Percentiles rank a stretch among this genome's conserved stretches.
These are phyloP conservation scores for Kandelia obovata DNA, from an alignment of 345 rosid genomes.

Conservation along the genomic window DNA sequence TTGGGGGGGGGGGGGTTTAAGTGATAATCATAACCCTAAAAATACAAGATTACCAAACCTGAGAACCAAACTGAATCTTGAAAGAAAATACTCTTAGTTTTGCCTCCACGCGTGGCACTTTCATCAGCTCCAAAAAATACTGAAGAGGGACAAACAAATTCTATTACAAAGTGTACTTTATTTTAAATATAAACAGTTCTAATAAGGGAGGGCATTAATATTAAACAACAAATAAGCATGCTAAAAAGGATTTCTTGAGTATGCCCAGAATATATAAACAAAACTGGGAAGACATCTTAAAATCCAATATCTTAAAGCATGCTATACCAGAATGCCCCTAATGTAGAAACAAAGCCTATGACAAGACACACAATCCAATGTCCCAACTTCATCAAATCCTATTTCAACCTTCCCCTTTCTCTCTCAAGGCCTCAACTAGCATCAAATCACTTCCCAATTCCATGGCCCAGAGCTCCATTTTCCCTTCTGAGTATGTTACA, in stretches of 20 bases:
- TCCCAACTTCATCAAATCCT: too few relatives aligned
- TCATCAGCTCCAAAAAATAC: constrained; percentile 95
- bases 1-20: not conserved
- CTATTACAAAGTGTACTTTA: constrained; percentile 13
- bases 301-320: too few relatives aligned
- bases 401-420: too few relatives aligned
- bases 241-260: not conserved
- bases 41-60: constrained; percentile 68
- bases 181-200: not conserved
- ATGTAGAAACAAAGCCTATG: too few relatives aligned
- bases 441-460: too few relatives aligned
- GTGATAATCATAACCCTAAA: constrained; percentile 27
- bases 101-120: constrained; percentile 97
- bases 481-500: too few relatives aligned
- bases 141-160: constrained; percentile 26
- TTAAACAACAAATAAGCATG: not conserved
- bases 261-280: too few relatives aligned
- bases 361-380: too few relatives aligned
- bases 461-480: too few relatives aligned
- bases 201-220: not conserved
- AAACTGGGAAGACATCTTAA: too few relatives aligned
- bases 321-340: too few relatives aligned
- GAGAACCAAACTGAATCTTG: constrained; percentile 88
- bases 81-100: constrained; percentile 93
- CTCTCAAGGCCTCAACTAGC: too few relatives aligned